These are phyloP conservation scores for Herpetomonas samuelpessoai DNA, from an alignment of 208 protist genomes.

Conservation along the genomic window DNA sequence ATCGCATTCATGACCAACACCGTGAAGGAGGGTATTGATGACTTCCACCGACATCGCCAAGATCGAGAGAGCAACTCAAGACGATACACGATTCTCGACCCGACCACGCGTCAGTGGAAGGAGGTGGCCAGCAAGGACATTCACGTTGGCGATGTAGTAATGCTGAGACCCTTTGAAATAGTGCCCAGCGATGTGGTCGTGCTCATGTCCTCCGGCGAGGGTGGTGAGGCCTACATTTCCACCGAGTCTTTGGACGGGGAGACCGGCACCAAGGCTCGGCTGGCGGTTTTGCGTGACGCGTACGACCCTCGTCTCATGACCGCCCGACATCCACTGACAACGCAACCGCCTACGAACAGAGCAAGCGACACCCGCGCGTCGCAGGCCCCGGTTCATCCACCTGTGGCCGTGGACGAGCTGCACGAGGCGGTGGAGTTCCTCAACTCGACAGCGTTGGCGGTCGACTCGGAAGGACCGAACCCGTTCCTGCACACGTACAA, in stretches of 20 bases:
- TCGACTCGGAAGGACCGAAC: constrained; percentile 65
- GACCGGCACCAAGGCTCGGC: constrained; percentile 71
- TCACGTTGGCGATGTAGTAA: constrained; percentile 73
- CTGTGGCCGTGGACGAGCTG: constrained; percentile 9
- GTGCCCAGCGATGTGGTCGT: constrained; percentile 90
- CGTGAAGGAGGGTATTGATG: constrained; percentile 93
- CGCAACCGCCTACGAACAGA: background rate
- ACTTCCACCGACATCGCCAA: constrained; percentile 66
- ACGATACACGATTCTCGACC: constrained; percentile 42
- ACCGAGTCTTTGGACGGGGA: constrained; percentile 94
- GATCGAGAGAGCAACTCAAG: constrained; percentile 65
- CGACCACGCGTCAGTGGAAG: constrained; percentile 27
- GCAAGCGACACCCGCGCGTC: background rate
- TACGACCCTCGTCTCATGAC: constrained; percentile 20
- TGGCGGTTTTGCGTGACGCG: constrained; percentile 43
- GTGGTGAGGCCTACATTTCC: constrained; percentile 71
- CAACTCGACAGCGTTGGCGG: constrained; percentile 13
- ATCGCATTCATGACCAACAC: constrained; percentile 90
- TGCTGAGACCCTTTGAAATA: constrained; percentile 63
- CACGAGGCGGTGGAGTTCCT: constrained; percentile 24
- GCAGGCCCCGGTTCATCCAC: background rate
- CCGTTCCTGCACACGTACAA: constrained; percentile 53
- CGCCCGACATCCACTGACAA: background rate
- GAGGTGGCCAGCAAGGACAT: constrained; percentile 55
- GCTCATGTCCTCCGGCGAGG: constrained; percentile 63